Percentiles rank a stretch among this genome's conserved stretches.
Conservation (phyloP, 2,329 filamentous ascomycete genomes). For the Ceratocystis huliohia region DNA sequence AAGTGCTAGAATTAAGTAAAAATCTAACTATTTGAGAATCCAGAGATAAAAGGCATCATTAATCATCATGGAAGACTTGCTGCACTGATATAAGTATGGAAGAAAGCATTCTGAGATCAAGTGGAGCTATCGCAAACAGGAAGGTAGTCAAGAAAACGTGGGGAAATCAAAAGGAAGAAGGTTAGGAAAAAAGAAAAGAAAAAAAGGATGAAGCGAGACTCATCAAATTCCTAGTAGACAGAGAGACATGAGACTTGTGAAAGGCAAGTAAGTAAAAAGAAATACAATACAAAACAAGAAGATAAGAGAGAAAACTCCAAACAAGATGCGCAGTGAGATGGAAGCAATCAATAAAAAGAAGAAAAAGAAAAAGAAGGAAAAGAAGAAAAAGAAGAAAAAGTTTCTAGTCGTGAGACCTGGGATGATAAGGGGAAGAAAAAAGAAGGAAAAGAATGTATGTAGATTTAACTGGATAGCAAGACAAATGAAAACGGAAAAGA, state of each 20-base stretch:
- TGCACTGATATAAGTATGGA: constrained; percentile 6
- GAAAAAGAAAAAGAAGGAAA: not conserved
- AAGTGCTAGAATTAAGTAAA: not conserved
- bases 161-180: constrained; percentile 2
- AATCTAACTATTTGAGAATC: constrained; percentile 6
- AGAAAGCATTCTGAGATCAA: not conserved
- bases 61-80: constrained; percentile 4
- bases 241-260: not conserved
- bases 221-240: not conserved
- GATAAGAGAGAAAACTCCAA: not conserved
- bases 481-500: not conserved
- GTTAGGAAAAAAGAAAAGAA: not conserved
- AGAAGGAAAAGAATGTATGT: not conserved
- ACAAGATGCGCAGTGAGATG: not conserved
- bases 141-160: not conserved
- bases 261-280: not conserved
- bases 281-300: not conserved
- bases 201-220: not conserved
- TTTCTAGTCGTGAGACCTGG: not conserved
- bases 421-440: not conserved
- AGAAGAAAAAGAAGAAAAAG: not conserved
- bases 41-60: not conserved
- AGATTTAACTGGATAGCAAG: not conserved
- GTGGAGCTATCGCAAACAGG: not conserved
- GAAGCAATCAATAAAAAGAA: not conserved